Percentiles rank a stretch among this genome's conserved stretches.
phyloP scores from a whole-genome alignment of 1,139 yeast genomes.

The Debaryomyces robertsiae region DNA sequence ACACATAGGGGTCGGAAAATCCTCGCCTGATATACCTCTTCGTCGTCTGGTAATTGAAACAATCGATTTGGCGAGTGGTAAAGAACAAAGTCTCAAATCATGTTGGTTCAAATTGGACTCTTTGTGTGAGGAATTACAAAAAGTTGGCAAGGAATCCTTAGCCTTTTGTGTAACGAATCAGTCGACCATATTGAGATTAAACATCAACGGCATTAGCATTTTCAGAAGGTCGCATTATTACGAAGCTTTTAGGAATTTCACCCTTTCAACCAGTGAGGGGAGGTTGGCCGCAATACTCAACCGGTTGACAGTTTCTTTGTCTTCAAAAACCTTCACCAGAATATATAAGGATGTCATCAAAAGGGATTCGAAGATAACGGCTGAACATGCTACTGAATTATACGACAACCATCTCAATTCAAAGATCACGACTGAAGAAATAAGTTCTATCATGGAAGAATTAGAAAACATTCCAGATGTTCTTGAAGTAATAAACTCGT shows the following conservation, averaged over 20 bases:
- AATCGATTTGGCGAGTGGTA: constrained; percentile 17
- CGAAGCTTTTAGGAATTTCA: constrained; percentile 26
- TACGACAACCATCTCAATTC: constrained; percentile 26
- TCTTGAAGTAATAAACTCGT: constrained; percentile 26
- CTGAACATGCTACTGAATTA: constrained; percentile 22
- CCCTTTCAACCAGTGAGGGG: constrained; percentile 18
- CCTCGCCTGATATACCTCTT: constrained; percentile 16
- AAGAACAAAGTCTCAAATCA: constrained; percentile 15
- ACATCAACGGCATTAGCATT: constrained; percentile 39
- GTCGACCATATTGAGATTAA: constrained; percentile 22
- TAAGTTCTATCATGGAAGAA: constrained; percentile 22
- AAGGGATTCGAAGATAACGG: constrained; percentile 16
- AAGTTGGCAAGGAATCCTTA: constrained; percentile 56
- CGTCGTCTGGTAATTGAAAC: constrained; percentile 27
- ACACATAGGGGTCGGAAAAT: constrained; percentile 21
- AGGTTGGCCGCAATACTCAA: constrained; percentile 26
- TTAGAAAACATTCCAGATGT: constrained; percentile 29
- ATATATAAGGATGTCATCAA: constrained; percentile 21
- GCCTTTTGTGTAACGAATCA: constrained; percentile 17
- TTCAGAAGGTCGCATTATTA: constrained; percentile 37
- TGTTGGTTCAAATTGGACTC: constrained; percentile 63
- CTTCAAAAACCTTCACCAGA: constrained; percentile 30
- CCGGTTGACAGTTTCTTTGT: constrained; percentile 25
- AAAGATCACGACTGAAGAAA: constrained; percentile 29
- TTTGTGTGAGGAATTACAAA: constrained; percentile 67